Percentiles rank a stretch among this genome's conserved stretches.
Conservation (phyloP, 2,329 filamentous ascomycete genomes). For the Fusarium scirpi region DNA sequence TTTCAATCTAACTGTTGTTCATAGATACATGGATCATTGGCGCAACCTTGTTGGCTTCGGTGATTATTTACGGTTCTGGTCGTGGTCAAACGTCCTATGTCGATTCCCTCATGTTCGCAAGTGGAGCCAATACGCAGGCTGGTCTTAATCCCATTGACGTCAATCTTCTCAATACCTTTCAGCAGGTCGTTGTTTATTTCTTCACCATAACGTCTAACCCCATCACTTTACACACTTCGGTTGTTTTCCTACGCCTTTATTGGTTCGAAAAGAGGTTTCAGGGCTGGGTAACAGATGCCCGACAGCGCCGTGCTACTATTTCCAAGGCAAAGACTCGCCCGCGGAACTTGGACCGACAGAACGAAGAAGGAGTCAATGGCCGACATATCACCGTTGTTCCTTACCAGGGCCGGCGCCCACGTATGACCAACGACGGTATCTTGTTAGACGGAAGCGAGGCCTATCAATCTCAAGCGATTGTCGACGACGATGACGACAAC, state of each 20-base stretch:
- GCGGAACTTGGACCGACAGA: conserved; percentile 57
- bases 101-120: conserved; percentile 90
- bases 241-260: conserved; percentile 93
- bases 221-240: conserved; percentile 84
- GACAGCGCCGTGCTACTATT: conserved; percentile 72
- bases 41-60: conserved; percentile 77
- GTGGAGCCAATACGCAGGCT: conserved; percentile 88
- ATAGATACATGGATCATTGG: conserved; percentile 84
- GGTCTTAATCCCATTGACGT: conserved; percentile 86
- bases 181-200: conserved; percentile 79
- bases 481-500: conserved; percentile 51
- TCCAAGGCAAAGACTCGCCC: conserved; percentile 69
- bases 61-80: conserved; percentile 76
- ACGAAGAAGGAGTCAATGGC: conserved; percentile 73
- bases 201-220: conserved; percentile 82
- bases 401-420: conserved; percentile 63
- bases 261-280: conserved; percentile 99
- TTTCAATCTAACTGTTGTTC: conserved; percentile 35
- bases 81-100: conserved; percentile 77
- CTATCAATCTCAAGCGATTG: conserved; percentile 44
- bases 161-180: conserved; percentile 75
- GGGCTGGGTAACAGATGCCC: conserved; percentile 80
- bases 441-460: conserved; percentile 54
- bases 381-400: conserved; percentile 76
- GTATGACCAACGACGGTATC: conserved; percentile 72